Conservation (phyloP, 768 basidiomycete genomes). For the Boletellus ananas region DNA sequence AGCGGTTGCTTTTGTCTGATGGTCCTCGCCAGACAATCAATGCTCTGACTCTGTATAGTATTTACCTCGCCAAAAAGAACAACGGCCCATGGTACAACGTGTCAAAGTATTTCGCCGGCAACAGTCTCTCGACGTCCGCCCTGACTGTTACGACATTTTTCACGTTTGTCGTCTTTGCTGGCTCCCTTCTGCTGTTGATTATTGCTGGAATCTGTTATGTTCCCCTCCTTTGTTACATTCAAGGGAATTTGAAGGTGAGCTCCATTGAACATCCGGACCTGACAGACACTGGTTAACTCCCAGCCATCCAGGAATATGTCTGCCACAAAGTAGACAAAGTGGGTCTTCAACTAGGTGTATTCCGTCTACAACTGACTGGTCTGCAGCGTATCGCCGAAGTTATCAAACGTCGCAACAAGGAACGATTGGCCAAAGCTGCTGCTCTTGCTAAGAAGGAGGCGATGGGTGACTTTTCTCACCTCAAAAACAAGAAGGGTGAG, state of each 20-base stretch:
- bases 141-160: conserved; percentile 87
- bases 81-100: conserved; percentile 62
- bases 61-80: conserved; percentile 59
- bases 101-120: conserved; percentile 75
- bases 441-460: conserved; percentile 89
- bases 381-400: conserved; percentile 84
- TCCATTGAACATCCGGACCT: background rate
- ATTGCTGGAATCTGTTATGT: conserved; percentile 86
- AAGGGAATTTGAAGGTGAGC: conserved; percentile 89
- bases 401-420: conserved; percentile 87
- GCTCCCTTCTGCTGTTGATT: conserved; percentile 77
- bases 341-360: conserved; percentile 8
- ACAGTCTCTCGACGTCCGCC: conserved; percentile 73
- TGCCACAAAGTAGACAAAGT: conserved; percentile 99
- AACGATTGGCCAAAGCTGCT: conserved; percentile 76
- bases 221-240: conserved; percentile 93
- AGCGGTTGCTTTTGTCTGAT: conserved; percentile 85
- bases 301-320: conserved; percentile 73
- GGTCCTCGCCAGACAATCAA: conserved; percentile 98
- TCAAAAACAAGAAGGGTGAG: conserved; percentile 92
- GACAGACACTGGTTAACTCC: conserved; percentile 1
- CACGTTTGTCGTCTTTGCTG: conserved; percentile 83
- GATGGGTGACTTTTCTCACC: conserved; percentile 82
- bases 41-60: conserved; percentile 92
- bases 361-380: conserved; percentile 10